Percentiles rank a stretch among this genome's conserved stretches.
Evolutionary conservation across 805 yeast species (phyloP).

Genomic region (Jamesozyma gamospora): DNA sequence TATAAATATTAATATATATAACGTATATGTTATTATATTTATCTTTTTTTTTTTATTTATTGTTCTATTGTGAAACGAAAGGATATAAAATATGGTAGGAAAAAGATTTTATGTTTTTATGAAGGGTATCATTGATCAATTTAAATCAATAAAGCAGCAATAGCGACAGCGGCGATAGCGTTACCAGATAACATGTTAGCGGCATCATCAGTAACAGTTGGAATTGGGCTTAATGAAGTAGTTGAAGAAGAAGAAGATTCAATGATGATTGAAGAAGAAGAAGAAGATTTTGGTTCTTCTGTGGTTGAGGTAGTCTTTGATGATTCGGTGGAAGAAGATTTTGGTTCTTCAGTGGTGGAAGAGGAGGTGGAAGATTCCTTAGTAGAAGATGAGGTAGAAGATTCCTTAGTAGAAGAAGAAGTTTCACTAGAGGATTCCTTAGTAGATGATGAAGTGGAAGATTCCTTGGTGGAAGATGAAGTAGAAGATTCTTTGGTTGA

Average conservation of each 20-base stretch:
- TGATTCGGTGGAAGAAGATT: constrained; percentile 31
- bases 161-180: constrained; percentile 17
- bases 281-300: constrained; percentile 4
- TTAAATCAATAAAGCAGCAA: constrained; percentile 23
- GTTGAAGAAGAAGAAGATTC: constrained; percentile 34
- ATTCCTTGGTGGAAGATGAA: constrained; percentile 19
- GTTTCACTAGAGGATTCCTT: constrained; percentile 18
- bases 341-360: constrained; percentile 7
- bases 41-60: too few relatives aligned
- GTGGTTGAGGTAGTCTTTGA: constrained; percentile 10
- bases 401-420: constrained; percentile 11
- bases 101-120: too few relatives aligned
- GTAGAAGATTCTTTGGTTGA: constrained; percentile 24
- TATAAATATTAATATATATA: too few relatives aligned
- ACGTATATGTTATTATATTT: too few relatives aligned
- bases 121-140: background rate
- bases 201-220: constrained; percentile 32
- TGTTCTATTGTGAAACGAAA: too few relatives aligned
- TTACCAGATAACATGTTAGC: constrained; percentile 21
- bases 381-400: constrained; percentile 16
- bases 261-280: constrained; percentile 26
- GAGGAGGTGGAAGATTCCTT: constrained; percentile 14
- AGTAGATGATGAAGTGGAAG: constrained; percentile 19
- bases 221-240: constrained; percentile 4
- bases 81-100: too few relatives aligned